phyloP scores from a whole-genome alignment of 2,329 filamentous ascomycete genomes.

The Cryoendolithus antarcticus region DNA sequence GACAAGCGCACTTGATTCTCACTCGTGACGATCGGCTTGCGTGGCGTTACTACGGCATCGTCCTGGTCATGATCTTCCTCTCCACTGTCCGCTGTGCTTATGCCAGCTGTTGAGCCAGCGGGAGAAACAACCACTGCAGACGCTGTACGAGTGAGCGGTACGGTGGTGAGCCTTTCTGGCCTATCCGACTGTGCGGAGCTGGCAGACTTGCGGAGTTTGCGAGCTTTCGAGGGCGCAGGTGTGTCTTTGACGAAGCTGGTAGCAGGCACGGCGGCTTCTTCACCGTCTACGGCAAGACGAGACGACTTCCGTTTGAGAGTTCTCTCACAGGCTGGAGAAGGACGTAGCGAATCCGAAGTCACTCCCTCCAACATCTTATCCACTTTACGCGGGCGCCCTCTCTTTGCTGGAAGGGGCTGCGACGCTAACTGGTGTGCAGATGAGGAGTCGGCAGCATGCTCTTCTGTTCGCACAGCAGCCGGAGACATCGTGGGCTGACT shows the following conservation, averaged over 20 bases:
- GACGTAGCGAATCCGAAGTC: too few relatives aligned
- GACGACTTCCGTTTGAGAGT: constrained; percentile 7
- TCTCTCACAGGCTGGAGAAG: too few relatives aligned
- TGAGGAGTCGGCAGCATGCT: too few relatives aligned
- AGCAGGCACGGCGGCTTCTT: background rate
- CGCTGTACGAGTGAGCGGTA: background rate
- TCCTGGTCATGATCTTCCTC: background rate
- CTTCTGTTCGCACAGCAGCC: background rate
- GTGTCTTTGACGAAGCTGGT: background rate
- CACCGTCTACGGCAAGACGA: background rate
- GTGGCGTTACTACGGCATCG: background rate
- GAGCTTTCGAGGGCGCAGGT: background rate
- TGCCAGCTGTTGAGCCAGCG: background rate
- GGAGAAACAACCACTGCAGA: background rate
- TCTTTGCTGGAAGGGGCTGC: too few relatives aligned
- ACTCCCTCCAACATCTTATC: too few relatives aligned
- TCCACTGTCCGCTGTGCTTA: background rate
- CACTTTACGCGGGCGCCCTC: too few relatives aligned
- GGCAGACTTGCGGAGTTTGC: background rate
- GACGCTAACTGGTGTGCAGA: too few relatives aligned
- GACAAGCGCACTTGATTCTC: background rate
- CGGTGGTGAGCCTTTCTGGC: background rate
- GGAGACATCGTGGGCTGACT: constrained; percentile 9
- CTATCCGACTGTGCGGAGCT: background rate
- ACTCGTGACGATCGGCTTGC: background rate